Evolutionary conservation across 2,329 filamentous ascomycete genomes (phyloP), one percentile per base, ranked within the genome.

Genomic region (Colletotrichum sp.): DNA sequence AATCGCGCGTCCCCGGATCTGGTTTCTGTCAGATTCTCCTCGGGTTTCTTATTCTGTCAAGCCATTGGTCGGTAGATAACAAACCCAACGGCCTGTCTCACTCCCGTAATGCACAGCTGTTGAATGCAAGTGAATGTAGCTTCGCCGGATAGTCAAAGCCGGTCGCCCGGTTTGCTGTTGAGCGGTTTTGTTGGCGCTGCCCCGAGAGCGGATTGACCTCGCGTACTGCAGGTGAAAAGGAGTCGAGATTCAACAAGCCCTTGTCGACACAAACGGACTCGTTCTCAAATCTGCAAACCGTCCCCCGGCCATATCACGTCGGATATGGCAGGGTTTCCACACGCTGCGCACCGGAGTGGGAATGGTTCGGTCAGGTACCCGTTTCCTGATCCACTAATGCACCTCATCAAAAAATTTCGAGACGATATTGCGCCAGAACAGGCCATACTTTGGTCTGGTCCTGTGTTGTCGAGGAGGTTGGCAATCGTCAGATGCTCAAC

Each of bases 341-440:
- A 73, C 34, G 74, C 71, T 69, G 34, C 64, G 49, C 59, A 69
- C 65, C 59, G 68, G 70, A 76, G 71, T 69, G 74, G 71, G 59
- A 74, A 74, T 74, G 74, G 64, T 44, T 69, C 65, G 69, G 69
- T 57, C 73, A 68, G 63, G 71, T 76, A 76, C 59, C 74, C 59
- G 74, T 76, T 65, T 62, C 21, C 74, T 73, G 74, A 76, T 76
- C 74, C 74, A 76, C 74, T 76, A 76, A 76, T 76, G 74, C 70
- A 76, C 70, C 65, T 76, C 59, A 62, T 76, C 70, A 73, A 60
- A 74, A 76, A 73, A 69, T 69, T 76, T 76, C 74, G 59, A 68
- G 70, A 55, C 59, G 59, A 30, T 65, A 65, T 69, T 74, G 57
- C 74, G 74, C 65, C 71, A 69, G 74, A 73, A 52, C 70, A 74